Percentiles rank a stretch among this genome's conserved stretches.
Evolutionary conservation across 345 rosid species (phyloP).

Genomic region (Gossypium mustelinum): DNA sequence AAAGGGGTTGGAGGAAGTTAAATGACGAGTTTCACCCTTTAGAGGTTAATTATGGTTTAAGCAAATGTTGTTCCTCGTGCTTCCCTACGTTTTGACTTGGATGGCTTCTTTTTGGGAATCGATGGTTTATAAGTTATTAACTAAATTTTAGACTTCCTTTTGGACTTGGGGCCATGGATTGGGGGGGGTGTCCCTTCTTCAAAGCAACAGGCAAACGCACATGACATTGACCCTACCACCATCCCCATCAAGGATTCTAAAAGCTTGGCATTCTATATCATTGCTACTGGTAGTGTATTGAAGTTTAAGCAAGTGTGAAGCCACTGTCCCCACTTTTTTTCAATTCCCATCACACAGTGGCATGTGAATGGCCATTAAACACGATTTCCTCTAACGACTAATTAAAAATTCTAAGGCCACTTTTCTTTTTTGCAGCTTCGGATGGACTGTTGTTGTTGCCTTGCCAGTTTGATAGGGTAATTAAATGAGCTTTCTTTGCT

Average conservation of each 20-base stretch:
- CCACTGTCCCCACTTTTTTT: not conserved
- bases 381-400: not conserved
- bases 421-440: not conserved
- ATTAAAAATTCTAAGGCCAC: not conserved
- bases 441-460: not conserved
- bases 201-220: conserved; percentile 17
- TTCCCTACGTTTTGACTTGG: no score
- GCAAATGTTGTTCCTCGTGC: conserved; percentile 13
- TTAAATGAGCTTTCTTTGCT: not conserved
- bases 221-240: not conserved
- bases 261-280: not conserved
- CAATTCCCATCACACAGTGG: not conserved
- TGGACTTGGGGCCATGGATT: no score
- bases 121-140: no score
- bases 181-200: not conserved
- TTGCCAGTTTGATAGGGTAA: not conserved
- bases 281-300: not conserved
- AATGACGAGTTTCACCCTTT: conserved; percentile 24
- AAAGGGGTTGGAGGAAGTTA: not conserved
- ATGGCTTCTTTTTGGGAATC: no score
- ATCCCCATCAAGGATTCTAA: not conserved
- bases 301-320: not conserved
- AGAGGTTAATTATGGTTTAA: not conserved
- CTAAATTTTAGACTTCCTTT: no score
- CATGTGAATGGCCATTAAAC: conserved; percentile 6